Conservation (phyloP, 331 rosid species). For the Quercus tomentella region DNA sequence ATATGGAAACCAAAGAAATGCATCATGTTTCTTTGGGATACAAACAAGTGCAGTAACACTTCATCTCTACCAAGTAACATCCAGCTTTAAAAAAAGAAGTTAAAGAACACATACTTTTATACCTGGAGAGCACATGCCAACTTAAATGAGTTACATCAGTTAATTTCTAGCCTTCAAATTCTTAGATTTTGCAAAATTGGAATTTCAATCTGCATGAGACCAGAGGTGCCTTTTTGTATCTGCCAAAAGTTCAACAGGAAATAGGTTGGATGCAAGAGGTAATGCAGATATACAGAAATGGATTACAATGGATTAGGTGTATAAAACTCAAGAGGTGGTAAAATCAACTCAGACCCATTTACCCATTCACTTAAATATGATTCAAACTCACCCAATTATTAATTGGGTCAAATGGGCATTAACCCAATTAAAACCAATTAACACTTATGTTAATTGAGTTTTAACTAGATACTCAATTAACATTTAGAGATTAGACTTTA, state of each 20-base stretch:
- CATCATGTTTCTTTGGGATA: too few relatives aligned
- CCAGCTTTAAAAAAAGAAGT: neutral
- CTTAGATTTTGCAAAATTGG: constrained; percentile 48
- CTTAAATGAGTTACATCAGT: constrained; percentile 29
- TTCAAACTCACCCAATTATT: too few relatives aligned
- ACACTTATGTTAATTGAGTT: too few relatives aligned
- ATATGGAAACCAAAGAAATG: too few relatives aligned
- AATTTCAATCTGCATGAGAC: constrained; percentile 63
- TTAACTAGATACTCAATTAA: too few relatives aligned
- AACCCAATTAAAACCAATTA: too few relatives aligned
- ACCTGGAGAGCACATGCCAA: constrained; percentile 36
- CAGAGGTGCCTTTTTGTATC: constrained; percentile 56
- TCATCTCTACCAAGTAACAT: too few relatives aligned
- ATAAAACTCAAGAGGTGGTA: neutral
- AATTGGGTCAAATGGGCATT: too few relatives aligned
- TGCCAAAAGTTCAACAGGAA: constrained; percentile 15
- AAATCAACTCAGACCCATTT: too few relatives aligned
- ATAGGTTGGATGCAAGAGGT: neutral
- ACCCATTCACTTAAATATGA: too few relatives aligned
- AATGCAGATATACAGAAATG: neutral
- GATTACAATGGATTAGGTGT: neutral
- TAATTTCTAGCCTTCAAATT: constrained; percentile 40
- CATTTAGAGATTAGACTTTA: too few relatives aligned
- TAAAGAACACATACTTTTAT: constrained; percentile 25
- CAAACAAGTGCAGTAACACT: too few relatives aligned